These are phyloP conservation scores for Aspergillus sp. DNA, from an alignment of 2,329 filamentous ascomycete species.

Conservation along the genomic window DNA sequence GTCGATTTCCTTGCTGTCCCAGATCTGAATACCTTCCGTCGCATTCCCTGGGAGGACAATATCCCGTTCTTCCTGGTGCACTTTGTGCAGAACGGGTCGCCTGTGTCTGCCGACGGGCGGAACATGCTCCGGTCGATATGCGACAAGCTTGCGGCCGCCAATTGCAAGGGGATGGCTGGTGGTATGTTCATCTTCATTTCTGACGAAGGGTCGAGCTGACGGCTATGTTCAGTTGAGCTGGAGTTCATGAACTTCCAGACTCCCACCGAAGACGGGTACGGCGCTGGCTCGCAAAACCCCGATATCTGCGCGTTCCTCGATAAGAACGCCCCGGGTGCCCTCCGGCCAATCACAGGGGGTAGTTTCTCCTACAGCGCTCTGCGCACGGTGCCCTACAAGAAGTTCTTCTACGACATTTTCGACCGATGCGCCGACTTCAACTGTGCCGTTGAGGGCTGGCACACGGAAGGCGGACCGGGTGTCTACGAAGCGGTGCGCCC, in stretches of 20 bases:
- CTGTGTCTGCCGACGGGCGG: conserved; percentile 73
- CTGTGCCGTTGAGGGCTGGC: conserved; percentile 85
- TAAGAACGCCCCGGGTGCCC: conserved; percentile 65
- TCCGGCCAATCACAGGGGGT: conserved; percentile 81
- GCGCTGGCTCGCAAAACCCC: conserved; percentile 73
- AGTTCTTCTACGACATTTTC: conserved; percentile 85
- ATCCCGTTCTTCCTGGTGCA: conserved; percentile 79
- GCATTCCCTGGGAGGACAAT: conserved; percentile 86
- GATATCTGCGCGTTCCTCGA: conserved; percentile 71
- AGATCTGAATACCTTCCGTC: conserved; percentile 70
- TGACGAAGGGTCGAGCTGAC: neutral
- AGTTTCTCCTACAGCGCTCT: conserved; percentile 94
- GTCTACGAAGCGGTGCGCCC: conserved; percentile 78
- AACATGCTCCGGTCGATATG: conserved; percentile 67
- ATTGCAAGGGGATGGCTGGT: conserved; percentile 81
- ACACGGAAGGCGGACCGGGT: conserved; percentile 86
- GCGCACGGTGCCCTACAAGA: conserved; percentile 79
- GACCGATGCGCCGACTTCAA: conserved; percentile 72
- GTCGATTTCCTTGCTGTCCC: conserved; percentile 77
- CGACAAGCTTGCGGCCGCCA: conserved; percentile 62
- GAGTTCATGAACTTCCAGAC: conserved; percentile 60
- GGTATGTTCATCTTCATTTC: conserved; percentile 49
- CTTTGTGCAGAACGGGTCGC: conserved; percentile 72
- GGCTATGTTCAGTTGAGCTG: conserved; percentile 66
- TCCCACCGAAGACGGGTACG: conserved; percentile 40